Conservation (phyloP, 768 basidiomycete genomes). For the Mycena leptocephala region DNA sequence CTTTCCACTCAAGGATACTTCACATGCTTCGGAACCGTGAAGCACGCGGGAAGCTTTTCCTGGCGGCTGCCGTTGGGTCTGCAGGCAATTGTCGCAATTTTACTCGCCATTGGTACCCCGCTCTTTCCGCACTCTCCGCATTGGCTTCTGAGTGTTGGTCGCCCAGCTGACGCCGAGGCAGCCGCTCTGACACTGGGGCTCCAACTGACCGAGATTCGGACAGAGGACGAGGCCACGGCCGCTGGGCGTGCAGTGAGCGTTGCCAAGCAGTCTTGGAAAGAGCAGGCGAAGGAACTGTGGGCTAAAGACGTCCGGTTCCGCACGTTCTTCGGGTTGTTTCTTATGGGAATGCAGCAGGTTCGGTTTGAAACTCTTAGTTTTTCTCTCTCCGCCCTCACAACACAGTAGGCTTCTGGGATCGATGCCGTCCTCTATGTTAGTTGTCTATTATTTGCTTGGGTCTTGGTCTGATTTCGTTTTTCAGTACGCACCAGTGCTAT, state of each 20-base stretch:
- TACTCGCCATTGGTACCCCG: conserved; percentile 47
- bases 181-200: conserved; percentile 43
- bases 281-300: conserved; percentile 44
- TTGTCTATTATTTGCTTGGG: not conserved
- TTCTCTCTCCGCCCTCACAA: conserved; percentile 7
- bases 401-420: conserved; percentile 49
- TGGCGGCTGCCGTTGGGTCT: conserved; percentile 58
- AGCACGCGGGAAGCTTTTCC: conserved; percentile 47
- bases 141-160: conserved; percentile 57
- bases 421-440: conserved; percentile 53
- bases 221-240: conserved; percentile 25
- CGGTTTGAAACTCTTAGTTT: not conserved
- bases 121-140: conserved; percentile 58
- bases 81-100: conserved; percentile 47
- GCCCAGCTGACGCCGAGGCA: conserved; percentile 50
- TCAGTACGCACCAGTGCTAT: conserved; percentile 64
- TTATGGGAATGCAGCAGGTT: conserved; percentile 63
- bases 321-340: conserved; percentile 58
- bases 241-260: not conserved
- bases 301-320: conserved; percentile 46
- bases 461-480: not conserved
- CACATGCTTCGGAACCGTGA: conserved; percentile 56
- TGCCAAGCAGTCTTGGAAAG: conserved; percentile 15
- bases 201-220: conserved; percentile 47
- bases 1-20: conserved; percentile 52